Conservation (phyloP, 352 stramenopile species). For the Phytophthora cactorum region DNA sequence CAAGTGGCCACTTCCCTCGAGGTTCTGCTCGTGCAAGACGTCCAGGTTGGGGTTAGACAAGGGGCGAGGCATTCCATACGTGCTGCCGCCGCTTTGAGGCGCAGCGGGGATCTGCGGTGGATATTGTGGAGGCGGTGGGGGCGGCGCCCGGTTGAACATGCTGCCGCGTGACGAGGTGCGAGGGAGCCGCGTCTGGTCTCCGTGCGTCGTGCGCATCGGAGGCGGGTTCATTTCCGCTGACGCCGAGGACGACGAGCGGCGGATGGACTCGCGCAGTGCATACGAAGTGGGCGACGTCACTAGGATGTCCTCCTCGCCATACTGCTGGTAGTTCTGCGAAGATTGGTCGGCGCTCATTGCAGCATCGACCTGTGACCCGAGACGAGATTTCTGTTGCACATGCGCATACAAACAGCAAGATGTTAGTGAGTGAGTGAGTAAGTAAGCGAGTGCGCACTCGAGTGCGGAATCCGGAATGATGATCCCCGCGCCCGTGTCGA, state of each 20-base stretch:
- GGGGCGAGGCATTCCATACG: slow-evolving; percentile 52
- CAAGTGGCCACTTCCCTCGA: slow-evolving; percentile 47
- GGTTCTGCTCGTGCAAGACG: slow-evolving; percentile 41
- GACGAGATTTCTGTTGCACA: slow-evolving; percentile 25
- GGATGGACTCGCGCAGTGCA: slow-evolving; percentile 77
- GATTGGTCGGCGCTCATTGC: slow-evolving; percentile 49
- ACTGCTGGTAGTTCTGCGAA: slow-evolving; percentile 41
- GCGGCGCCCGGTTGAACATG: slow-evolving; percentile 68
- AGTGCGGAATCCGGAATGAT: slow-evolving; percentile 32
- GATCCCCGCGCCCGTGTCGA: slow-evolving; percentile 11
- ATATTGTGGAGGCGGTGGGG: slow-evolving; percentile 61
- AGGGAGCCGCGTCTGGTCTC: slow-evolving; percentile 34
- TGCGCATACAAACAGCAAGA: slow-evolving; percentile 35
- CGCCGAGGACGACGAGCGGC: slow-evolving; percentile 69
- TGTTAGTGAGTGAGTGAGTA: not conserved
- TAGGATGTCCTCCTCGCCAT: slow-evolving; percentile 69
- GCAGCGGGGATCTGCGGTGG: slow-evolving; percentile 44
- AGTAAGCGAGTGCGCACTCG: slow-evolving; percentile 4
- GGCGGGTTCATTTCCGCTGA: slow-evolving; percentile 49
- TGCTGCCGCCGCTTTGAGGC: slow-evolving; percentile 13
- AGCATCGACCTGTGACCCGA: slow-evolving; percentile 40
- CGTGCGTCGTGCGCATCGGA: slow-evolving; percentile 27
- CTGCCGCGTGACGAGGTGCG: slow-evolving; percentile 49
- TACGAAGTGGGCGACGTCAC: slow-evolving; percentile 87
- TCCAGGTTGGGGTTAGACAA: slow-evolving; percentile 75